Evolutionary conservation across 306 rosid species (phyloP).

Genomic region (Begonia fuchsioides): DNA sequence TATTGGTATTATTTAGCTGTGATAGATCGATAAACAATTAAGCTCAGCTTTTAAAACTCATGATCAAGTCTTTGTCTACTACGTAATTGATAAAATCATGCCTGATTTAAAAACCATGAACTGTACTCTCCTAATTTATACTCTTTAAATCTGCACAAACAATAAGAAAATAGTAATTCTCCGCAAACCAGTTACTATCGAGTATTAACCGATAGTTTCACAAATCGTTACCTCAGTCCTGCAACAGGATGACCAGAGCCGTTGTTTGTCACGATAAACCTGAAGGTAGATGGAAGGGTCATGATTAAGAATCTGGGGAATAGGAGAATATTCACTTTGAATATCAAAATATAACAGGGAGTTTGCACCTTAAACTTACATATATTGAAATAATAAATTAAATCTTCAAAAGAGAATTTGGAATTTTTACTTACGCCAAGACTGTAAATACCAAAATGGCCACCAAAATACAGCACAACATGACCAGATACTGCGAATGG

Average conservation of each 20-base stretch:
- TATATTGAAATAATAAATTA: too few relatives aligned
- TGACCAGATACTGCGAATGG: conserved; percentile 53
- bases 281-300: conserved; percentile 10
- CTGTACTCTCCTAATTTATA: conserved; percentile 86
- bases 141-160: conserved; percentile 72
- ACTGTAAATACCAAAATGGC: conserved; percentile 86
- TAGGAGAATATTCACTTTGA: too few relatives aligned
- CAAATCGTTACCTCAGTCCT: conserved; percentile 55
- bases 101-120: conserved; percentile 89
- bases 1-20: conserved; percentile 69
- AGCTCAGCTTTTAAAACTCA: too few relatives aligned
- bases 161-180: conserved; percentile 7
- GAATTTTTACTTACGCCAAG: conserved; percentile 57
- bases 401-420: not conserved
- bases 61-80: too few relatives aligned
- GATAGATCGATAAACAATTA: conserved; percentile 1
- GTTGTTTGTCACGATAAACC: conserved; percentile 83
- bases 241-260: conserved; percentile 72
- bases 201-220: not conserved
- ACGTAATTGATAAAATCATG: conserved; percentile 4
- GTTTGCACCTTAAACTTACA: too few relatives aligned
- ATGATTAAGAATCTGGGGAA: too few relatives aligned
- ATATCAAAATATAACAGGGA: too few relatives aligned
- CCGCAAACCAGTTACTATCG: not conserved
- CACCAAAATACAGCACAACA: conserved; percentile 58